Percentiles rank a stretch among this genome's conserved stretches.
Evolutionary conservation across 352 stramenopile genomes (phyloP).

Genomic region (Globisporangium splendens): DNA sequence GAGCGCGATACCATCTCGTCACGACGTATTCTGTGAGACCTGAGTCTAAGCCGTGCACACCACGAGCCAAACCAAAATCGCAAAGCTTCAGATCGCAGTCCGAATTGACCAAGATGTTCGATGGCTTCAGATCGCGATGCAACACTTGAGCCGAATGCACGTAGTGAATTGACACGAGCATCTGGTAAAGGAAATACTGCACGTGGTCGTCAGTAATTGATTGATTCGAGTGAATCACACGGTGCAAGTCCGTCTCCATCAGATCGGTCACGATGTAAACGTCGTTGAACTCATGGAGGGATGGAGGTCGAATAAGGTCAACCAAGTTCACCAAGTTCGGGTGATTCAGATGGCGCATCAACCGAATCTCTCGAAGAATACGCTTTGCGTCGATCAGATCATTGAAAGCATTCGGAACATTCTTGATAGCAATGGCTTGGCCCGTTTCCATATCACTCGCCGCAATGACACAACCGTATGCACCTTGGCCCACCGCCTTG

Average conservation of each 20-base stretch:
- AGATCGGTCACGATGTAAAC: constrained; percentile 84
- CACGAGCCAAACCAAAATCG: constrained; percentile 74
- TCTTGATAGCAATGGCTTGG: constrained; percentile 94
- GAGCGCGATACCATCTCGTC: constrained; percentile 90
- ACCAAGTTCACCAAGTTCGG: constrained; percentile 81
- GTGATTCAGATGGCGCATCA: constrained; percentile 87
- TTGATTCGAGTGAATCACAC: constrained; percentile 81
- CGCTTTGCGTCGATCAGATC: constrained; percentile 86
- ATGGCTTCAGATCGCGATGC: constrained; percentile 75
- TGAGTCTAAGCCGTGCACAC: constrained; percentile 69
- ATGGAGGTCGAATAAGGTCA: constrained; percentile 73
- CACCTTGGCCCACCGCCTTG: constrained; percentile 87
- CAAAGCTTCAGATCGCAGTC: constrained; percentile 81
- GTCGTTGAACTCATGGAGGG: constrained; percentile 86
- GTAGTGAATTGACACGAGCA: constrained; percentile 76
- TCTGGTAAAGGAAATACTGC: constrained; percentile 80
- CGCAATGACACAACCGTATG: constrained; percentile 91
- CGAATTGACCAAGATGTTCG: constrained; percentile 78
- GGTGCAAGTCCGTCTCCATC: constrained; percentile 76
- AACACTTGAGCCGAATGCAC: constrained; percentile 78
- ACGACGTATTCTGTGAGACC: constrained; percentile 91
- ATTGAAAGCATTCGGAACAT: constrained; percentile 93
- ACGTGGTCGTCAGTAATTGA: constrained; percentile 77
- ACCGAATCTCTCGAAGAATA: constrained; percentile 83
- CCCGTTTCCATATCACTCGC: constrained; percentile 84